Evolutionary conservation across 768 basidiomycete genomes (phyloP).

Genomic region (Lactarius hengduanensis): DNA sequence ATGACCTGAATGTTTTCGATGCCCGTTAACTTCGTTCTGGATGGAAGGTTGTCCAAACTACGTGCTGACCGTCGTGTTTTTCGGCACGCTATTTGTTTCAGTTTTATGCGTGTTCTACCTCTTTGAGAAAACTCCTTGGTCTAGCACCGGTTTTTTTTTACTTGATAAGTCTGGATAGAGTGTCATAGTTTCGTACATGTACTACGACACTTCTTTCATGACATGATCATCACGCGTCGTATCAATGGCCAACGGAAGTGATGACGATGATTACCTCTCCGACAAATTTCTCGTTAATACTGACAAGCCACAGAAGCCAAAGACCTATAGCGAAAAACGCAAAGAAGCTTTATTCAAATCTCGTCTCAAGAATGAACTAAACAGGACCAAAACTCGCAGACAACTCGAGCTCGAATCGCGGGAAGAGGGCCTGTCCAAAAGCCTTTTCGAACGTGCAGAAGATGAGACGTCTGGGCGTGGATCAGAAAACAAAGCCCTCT

Average conservation of each 20-base stretch:
- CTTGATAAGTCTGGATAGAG: slow-evolving; percentile 16
- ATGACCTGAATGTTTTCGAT: slow-evolving; percentile 27
- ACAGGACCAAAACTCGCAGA: slow-evolving; percentile 59
- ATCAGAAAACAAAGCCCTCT: slow-evolving; percentile 70
- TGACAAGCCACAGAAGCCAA: slow-evolving; percentile 41
- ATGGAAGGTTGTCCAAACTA: slow-evolving; percentile 27
- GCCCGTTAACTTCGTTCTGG: slow-evolving; percentile 21
- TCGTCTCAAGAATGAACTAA: slow-evolving; percentile 64
- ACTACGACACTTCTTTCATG: slow-evolving; percentile 19
- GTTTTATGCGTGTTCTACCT: slow-evolving; percentile 23
- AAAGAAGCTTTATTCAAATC: slow-evolving; percentile 60
- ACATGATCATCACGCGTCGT: slow-evolving; percentile 21
- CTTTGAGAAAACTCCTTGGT: slow-evolving; percentile 24
- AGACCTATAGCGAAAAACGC: slow-evolving; percentile 70
- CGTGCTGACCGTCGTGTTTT: slow-evolving; percentile 26
- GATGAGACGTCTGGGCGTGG: slow-evolving; percentile 52
- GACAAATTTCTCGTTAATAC: slow-evolving; percentile 71
- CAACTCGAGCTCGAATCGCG: slow-evolving; percentile 73
- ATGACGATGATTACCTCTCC: slow-evolving; percentile 85
- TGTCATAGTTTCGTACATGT: slow-evolving; percentile 23
- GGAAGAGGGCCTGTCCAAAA: slow-evolving; percentile 75
- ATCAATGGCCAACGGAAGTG: slow-evolving; percentile 54
- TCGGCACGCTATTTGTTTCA: slow-evolving; percentile 26
- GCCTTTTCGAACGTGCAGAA: slow-evolving; percentile 74
- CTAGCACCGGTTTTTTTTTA: slow-evolving; percentile 19